phyloP scores from a whole-genome alignment of 1,284 basidiomycete genomes.

The Polyporus tsugae region DNA sequence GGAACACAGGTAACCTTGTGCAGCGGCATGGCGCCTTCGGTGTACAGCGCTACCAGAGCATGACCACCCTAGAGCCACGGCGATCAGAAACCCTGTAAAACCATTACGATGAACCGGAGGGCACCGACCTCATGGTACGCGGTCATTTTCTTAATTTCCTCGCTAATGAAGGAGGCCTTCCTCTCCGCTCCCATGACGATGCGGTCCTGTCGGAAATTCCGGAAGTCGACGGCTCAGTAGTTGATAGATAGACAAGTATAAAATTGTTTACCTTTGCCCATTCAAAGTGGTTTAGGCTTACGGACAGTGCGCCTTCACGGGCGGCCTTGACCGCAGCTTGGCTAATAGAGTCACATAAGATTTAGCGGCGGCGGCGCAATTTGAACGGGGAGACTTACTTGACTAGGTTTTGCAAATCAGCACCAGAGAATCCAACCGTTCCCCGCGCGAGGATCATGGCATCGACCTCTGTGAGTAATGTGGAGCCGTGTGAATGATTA shows the following conservation, averaged over 20 bases:
- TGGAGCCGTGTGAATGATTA: conserved; percentile 25
- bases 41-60: conserved; percentile 90
- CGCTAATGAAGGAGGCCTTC: conserved; percentile 87
- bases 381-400: conserved; percentile 63
- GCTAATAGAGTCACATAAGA: conserved; percentile 45
- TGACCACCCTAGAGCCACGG: conserved; percentile 77
- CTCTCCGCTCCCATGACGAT: conserved; percentile 96
- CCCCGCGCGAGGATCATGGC: conserved; percentile 88
- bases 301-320: conserved; percentile 77
- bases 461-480: conserved; percentile 70
- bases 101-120: conserved; percentile 16
- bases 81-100: conserved; percentile 19
- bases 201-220: conserved; percentile 67
- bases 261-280: conserved; percentile 85
- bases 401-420: conserved; percentile 93
- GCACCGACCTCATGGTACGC: conserved; percentile 88
- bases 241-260: not conserved
- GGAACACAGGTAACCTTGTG: conserved; percentile 98
- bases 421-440: conserved; percentile 91
- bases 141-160: conserved; percentile 85
- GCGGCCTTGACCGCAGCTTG: conserved; percentile 94
- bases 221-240: conserved; percentile 9
- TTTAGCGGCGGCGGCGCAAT: not conserved
- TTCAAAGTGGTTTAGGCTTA: conserved; percentile 87
- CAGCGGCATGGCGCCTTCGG: conserved; percentile 91